Evolutionary conservation across 352 stramenopile species (phyloP).

Genomic region (Peronospora belbahrii): DNA sequence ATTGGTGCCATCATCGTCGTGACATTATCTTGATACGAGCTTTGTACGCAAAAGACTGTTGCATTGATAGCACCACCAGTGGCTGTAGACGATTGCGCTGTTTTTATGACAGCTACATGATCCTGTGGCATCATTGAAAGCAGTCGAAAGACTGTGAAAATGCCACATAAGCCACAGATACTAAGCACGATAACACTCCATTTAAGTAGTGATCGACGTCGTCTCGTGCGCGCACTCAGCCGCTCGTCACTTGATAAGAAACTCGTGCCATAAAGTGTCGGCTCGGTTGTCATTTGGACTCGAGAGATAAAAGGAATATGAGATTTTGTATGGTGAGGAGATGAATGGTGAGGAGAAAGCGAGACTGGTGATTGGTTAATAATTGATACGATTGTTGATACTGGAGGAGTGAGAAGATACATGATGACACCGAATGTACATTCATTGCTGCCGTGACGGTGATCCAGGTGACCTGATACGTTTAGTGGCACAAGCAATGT

Average conservation of each 20-base stretch:
- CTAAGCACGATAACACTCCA: slow-evolving; percentile 19
- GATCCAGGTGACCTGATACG: too few relatives aligned
- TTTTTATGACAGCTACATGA: too few relatives aligned
- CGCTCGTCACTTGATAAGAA: slow-evolving; percentile 26
- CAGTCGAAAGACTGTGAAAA: neutral
- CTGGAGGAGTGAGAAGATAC: neutral
- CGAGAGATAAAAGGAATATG: too few relatives aligned
- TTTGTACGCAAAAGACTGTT: slow-evolving; percentile 55
- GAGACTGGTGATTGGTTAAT: too few relatives aligned
- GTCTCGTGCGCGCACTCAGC: slow-evolving; percentile 4
- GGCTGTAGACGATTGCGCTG: too few relatives aligned
- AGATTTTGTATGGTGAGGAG: too few relatives aligned
- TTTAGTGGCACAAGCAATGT: too few relatives aligned
- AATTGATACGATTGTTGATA: neutral
- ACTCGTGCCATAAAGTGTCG: slow-evolving; percentile 40
- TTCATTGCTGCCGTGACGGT: too few relatives aligned
- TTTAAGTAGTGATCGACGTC: slow-evolving; percentile 15
- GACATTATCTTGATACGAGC: slow-evolving; percentile 45
- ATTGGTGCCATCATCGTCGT: slow-evolving; percentile 64
- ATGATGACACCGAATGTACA: neutral
- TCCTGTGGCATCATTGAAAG: too few relatives aligned
- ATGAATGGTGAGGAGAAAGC: too few relatives aligned
- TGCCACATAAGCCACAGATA: neutral
- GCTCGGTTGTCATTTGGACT: slow-evolving; percentile 4
- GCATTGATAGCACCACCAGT: slow-evolving; percentile 16